Evolutionary conservation across 352 stramenopile genomes (phyloP), one percentile per base, ranked within the genome.

Genomic region (Phytophthora ramorum): DNA sequence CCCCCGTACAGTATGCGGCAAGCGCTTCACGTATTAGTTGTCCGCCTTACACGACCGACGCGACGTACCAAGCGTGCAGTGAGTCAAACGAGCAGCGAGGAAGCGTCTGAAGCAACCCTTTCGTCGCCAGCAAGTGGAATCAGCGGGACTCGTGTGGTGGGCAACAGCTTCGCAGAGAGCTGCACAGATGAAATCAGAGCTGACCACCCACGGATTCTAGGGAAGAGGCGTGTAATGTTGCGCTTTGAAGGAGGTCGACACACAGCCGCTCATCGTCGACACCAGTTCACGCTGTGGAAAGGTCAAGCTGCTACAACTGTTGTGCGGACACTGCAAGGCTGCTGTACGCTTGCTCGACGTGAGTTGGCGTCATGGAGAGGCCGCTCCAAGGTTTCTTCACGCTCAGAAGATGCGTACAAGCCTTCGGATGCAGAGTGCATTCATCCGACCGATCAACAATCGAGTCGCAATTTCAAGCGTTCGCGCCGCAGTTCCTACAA

Each of bases 251-350:
- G 49, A 56, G 34, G 38, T 20, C 45, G 43, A 6, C 43, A 52
- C 12, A 24, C 26, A 24, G 52, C 57, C 17, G 20, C 65, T 41
- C 17, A 17, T 32, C 51, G 65, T 37, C 58, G 58, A 60, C 52
- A 51, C 8, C 51, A 69, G 34, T 61, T 69, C 12, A 43, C 46
- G 17, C 7, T 19, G 30, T 73, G 65, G 65, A 73, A 50, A 64
- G 24, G 32, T 7, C 65, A 64, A 16, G 43, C 65, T 0, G 32
- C 43, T 1, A 56, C 6, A 12, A 59, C 43, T 26, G 64, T 46
- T 38, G 47, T 59, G 26, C 64, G 35, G 8, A 50, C 58, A 7
- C 45, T 72, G 20, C 57, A 48, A 55, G 50, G 45, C 22, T 72
- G 64, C 37, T 72, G 63, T 30, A n/a, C 19, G 26, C 28, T 72